Conservation (phyloP, 164 flowering plant genomes). For the Houttuynia cordata region DNA sequence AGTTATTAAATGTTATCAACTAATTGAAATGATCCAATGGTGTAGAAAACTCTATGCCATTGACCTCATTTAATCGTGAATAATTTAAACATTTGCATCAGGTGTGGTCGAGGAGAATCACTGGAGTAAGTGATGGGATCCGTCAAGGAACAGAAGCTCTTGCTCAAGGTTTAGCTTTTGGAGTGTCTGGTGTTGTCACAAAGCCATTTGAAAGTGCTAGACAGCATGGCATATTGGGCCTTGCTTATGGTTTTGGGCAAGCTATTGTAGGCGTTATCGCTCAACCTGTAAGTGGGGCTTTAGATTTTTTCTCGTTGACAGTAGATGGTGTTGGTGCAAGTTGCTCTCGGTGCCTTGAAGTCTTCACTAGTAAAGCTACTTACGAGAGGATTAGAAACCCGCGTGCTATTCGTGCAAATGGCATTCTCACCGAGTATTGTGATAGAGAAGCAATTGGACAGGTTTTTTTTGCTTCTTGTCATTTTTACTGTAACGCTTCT, state of each 20-base stretch:
- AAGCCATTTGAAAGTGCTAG: slow-evolving; percentile 94
- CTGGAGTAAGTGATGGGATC: no score
- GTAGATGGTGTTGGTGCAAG: no score
- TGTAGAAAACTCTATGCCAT: no score
- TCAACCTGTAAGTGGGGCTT: slow-evolving; percentile 94
- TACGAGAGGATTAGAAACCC: slow-evolving; percentile 73
- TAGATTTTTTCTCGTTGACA: slow-evolving; percentile 90
- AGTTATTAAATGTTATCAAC: no score
- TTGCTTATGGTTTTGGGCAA: slow-evolving; percentile 89
- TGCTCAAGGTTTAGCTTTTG: slow-evolving; percentile 97
- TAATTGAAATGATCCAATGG: no score
- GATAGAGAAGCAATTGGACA: slow-evolving; percentile 91
- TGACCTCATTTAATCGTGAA: no score
- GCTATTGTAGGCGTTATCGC: slow-evolving; percentile 78
- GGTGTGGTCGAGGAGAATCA: no score
- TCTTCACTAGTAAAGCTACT: slow-evolving; percentile 40
- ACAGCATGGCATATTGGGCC: slow-evolving; percentile 77
- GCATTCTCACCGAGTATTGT: slow-evolving; percentile 62
- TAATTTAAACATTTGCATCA: no score
- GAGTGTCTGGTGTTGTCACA: slow-evolving; percentile 87
- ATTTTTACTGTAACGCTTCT: not conserved
- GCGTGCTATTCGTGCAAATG: slow-evolving; percentile 60
- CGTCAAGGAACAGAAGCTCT: no score
- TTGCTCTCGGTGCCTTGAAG: slow-evolving; percentile 77
- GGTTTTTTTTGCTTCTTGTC: slow-evolving; percentile 27